Evolutionary conservation across 1,284 basidiomycete species (phyloP), one percentile per base, ranked within the genome.

Genomic region (Gomphus sp.): DNA sequence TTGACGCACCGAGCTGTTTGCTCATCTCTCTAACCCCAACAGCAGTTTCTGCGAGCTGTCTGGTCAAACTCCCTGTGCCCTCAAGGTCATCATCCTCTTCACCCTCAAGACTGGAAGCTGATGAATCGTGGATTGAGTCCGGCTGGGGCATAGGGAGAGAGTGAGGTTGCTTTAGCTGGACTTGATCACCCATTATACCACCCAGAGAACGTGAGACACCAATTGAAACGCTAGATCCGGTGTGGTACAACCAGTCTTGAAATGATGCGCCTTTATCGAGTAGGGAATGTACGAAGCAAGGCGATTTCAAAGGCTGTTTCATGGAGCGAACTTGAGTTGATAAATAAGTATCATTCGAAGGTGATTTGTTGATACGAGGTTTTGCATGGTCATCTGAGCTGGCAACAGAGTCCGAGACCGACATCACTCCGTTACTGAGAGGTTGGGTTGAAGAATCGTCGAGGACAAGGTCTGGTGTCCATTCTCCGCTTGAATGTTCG

Each of bases 11-110:
- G 41, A 99, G 87, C 73, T 98, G 93, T 73, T 97, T 97, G 83
- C 93, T 96, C 92, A 98, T 96, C 74, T 99, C 97, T 55, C 96
- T 82, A 31, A 99, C 96, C 47, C 93, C 91, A 28, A 96, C 92
- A 14, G 96, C 97, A 14, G 96, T 99, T 75, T 96, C 95, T 8
- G 96, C 97, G 16, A 99, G 79, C 69, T 95, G 93, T 66, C 84
- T 87, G 3, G 97, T 98, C 65, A 98, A 74, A 68, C 83, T 95
- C 57, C 80, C 79, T 1, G 80, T 80, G 60, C 81, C 82, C 48
- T 84, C 83, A 39, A 84, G 82, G n/a, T 86, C 84, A 37, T 87
- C 37, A 25, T 54, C 58, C 25, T 45, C 43, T 33, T 72, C 72
- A 16, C 79, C 79, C 54, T 73, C 73, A 56, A 36, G 44, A 49